phyloP scores from a whole-genome alignment of 257 asterid genomes.

The Fraxinus anomala region DNA sequence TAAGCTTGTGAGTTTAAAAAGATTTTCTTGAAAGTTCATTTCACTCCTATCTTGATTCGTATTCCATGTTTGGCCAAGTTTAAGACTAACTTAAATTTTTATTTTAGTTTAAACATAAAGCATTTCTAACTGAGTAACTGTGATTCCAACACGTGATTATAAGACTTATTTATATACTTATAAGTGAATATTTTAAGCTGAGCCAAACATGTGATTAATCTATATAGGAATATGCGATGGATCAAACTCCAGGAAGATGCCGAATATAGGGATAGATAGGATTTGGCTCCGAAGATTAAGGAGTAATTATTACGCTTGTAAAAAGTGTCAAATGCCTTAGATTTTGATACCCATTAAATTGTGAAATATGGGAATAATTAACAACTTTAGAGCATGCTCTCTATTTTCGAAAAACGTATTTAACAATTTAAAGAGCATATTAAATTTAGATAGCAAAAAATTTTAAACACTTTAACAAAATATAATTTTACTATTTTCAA shows the following conservation, averaged over 20 bases:
- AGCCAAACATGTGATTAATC: not conserved
- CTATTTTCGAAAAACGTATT: no score
- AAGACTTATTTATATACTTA: not conserved
- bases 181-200: not conserved
- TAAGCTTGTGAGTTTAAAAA: constrained; percentile 23
- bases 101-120: no score
- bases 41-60: not conserved
- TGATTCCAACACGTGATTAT: not conserved
- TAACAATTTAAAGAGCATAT: no score
- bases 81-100: not conserved
- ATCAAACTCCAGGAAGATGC: not conserved
- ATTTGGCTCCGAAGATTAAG: constrained; percentile 7
- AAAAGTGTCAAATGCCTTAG: not conserved
- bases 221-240: constrained; percentile 27
- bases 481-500: no score
- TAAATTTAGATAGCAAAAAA: no score
- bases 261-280: not conserved
- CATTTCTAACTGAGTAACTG: not conserved
- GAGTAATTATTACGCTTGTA: not conserved
- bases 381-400: no score
- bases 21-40: constrained; percentile 34
- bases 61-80: not conserved
- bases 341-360: not conserved
- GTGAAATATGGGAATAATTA: not conserved
- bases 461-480: no score